Evolutionary conservation across 2,329 filamentous ascomycete genomes (phyloP).

Genomic region (Pezicula carpinea): DNA sequence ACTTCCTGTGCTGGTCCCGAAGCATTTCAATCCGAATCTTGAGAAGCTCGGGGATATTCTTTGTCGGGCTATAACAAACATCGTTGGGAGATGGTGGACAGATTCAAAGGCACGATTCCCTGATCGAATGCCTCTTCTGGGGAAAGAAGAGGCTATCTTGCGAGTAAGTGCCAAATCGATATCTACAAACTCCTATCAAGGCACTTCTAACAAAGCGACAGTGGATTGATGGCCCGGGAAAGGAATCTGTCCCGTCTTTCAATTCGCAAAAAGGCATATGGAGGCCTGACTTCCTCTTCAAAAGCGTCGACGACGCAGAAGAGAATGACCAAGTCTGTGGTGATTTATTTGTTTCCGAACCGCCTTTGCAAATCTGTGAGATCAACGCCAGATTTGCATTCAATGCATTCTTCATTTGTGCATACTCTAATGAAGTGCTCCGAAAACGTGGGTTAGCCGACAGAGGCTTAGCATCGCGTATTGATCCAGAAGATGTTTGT

Average conservation of each 20-base stretch:
- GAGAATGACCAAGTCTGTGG: not conserved
- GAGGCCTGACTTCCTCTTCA: constrained; percentile 8
- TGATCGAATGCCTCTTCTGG: too few species aligned
- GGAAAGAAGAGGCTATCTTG: too few species aligned
- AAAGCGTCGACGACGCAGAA: not conserved
- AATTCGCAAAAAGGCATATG: not conserved
- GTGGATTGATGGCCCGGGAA: constrained; percentile 3
- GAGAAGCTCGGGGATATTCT: not conserved
- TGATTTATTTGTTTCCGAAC: too few species aligned
- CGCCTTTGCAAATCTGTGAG: constrained; percentile 4
- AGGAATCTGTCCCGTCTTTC: constrained; percentile 1
- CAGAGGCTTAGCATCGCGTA: constrained; percentile 1
- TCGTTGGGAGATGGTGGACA: constrained; percentile 2
- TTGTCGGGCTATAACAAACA: not conserved
- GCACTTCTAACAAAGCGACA: too few species aligned
- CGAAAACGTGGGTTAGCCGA: not conserved
- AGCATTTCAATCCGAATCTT: not conserved
- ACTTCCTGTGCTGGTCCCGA: not conserved
- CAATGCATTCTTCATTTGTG: constrained; percentile 4
- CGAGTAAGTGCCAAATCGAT: too few species aligned
- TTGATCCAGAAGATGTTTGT: constrained; percentile 2
- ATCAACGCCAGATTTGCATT: constrained; percentile 7
- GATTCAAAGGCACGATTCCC: constrained; percentile 6
- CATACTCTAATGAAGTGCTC: constrained; percentile 5
- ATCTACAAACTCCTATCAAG: too few species aligned